Percentiles rank a stretch among this genome's conserved stretches.
Conservation (phyloP, 345 rosid genomes). For the Brassica carinata region DNA sequence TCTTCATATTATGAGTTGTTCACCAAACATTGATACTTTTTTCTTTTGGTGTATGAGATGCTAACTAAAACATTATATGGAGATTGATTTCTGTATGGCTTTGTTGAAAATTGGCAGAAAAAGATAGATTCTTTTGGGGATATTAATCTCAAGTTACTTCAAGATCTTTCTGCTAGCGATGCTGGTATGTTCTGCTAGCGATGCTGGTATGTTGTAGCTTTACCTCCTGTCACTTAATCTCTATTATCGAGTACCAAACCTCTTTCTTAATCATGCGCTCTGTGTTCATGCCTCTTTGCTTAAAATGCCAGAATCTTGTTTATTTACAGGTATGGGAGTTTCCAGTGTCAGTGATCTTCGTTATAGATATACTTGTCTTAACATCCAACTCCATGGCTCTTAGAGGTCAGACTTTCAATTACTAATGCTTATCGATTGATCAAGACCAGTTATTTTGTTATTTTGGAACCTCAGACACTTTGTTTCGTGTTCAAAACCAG, state of each 20-base stretch:
- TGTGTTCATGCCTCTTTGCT: neutral
- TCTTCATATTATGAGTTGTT: neutral
- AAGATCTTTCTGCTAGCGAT: slow-evolving; percentile 67
- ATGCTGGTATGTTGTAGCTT: slow-evolving; percentile 59
- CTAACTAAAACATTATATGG: neutral
- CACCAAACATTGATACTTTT: neutral
- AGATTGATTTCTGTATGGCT: neutral
- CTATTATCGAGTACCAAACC: neutral
- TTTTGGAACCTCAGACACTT: slow-evolving; percentile 14
- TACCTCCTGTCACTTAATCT: neutral
- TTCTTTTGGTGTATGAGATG: neutral
- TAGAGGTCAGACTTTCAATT: slow-evolving; percentile 58
- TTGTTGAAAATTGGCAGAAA: slow-evolving; percentile 24
- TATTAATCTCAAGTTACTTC: slow-evolving; percentile 78
- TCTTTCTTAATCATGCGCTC: neutral
- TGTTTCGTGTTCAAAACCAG: slow-evolving; percentile 45
- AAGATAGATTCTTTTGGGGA: slow-evolving; percentile 53
- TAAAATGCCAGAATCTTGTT: neutral
- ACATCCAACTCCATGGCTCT: slow-evolving; percentile 78
- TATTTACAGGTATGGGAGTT: slow-evolving; percentile 78
- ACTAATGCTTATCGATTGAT: neutral
- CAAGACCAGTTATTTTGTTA: neutral
- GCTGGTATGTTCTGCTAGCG: slow-evolving; percentile 67
- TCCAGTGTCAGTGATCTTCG: slow-evolving; percentile 69
- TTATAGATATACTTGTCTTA: slow-evolving; percentile 70